Evolutionary conservation across 805 yeast species (phyloP).

Genomic region (Myxozyma lipomycoides): DNA sequence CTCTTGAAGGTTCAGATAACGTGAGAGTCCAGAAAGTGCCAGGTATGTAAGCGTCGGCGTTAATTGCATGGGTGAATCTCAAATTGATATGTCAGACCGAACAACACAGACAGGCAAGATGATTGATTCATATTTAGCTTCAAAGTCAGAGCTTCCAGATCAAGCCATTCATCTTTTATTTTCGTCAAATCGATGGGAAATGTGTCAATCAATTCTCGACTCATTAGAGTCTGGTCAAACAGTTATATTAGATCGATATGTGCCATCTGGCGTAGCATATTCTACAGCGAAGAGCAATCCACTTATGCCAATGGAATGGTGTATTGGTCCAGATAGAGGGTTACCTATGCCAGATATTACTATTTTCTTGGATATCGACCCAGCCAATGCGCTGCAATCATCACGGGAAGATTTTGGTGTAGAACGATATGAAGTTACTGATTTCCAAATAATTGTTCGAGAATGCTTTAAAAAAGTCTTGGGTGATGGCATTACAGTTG

Average conservation of each 20-base stretch:
- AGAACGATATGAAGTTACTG: slow-evolving; percentile 79
- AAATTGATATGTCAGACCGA: slow-evolving; percentile 46
- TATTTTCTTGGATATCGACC: slow-evolving; percentile 63
- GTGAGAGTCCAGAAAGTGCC: slow-evolving; percentile 73
- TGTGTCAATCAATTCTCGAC: slow-evolving; percentile 45
- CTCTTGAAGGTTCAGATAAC: slow-evolving; percentile 33
- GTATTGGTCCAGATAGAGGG: slow-evolving; percentile 74
- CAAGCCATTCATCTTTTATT: slow-evolving; percentile 82
- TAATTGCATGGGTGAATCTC: background rate
- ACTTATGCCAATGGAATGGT: slow-evolving; percentile 69
- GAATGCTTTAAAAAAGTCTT: slow-evolving; percentile 44
- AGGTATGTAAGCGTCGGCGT: slow-evolving; percentile 10
- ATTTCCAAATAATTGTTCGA: slow-evolving; percentile 72
- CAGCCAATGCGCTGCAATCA: slow-evolving; percentile 39
- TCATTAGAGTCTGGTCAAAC: slow-evolving; percentile 51
- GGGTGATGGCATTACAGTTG: slow-evolving; percentile 4
- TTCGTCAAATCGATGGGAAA: slow-evolving; percentile 94
- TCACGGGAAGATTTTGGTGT: slow-evolving; percentile 80
- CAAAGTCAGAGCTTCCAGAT: slow-evolving; percentile 54
- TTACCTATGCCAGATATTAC: slow-evolving; percentile 83
- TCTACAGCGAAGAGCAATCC: slow-evolving; percentile 64
- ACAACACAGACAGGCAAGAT: slow-evolving; percentile 74
- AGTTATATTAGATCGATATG: slow-evolving; percentile 79
- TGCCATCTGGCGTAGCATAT: slow-evolving; percentile 90
- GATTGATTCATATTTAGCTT: slow-evolving; percentile 65